These are phyloP conservation scores for Juglanconis sp. DNA, from an alignment of 2,329 filamentous ascomycete genomes.

Conservation along the genomic window DNA sequence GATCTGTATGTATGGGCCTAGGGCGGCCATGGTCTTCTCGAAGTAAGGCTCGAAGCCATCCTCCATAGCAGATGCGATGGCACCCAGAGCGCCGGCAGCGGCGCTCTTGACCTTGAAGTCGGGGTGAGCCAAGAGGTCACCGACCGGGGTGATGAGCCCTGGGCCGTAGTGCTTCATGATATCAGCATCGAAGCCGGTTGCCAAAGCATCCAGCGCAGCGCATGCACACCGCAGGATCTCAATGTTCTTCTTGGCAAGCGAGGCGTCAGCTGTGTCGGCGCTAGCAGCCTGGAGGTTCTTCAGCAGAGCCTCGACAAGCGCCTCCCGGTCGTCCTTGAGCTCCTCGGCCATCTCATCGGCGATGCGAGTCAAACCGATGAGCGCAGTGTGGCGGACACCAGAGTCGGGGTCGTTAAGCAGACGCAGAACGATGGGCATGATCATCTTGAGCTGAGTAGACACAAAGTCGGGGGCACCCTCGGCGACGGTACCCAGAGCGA, in stretches of 20 bases:
- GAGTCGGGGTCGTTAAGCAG: constrained; percentile 81
- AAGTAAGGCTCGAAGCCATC: constrained; percentile 88
- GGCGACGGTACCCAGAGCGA: constrained; percentile 88
- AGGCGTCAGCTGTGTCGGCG: constrained; percentile 59
- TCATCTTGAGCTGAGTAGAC: constrained; percentile 81
- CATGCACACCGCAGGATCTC: constrained; percentile 88
- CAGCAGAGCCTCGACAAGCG: constrained; percentile 78
- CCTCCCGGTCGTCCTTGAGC: constrained; percentile 78
- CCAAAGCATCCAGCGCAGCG: constrained; percentile 85
- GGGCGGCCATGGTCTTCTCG: constrained; percentile 81
- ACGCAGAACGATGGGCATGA: constrained; percentile 80
- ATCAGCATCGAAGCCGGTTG: constrained; percentile 77
- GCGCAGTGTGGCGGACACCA: constrained; percentile 79
- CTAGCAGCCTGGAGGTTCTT: constrained; percentile 85
- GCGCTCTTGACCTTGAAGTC: constrained; percentile 89
- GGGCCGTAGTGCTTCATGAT: constrained; percentile 79
- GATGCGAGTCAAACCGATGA: constrained; percentile 83
- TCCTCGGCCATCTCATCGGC: constrained; percentile 93
- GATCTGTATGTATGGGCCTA: constrained; percentile 78
- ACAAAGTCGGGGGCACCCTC: constrained; percentile 98
- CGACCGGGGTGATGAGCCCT: constrained; percentile 80
- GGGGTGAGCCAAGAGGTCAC: constrained; percentile 76
- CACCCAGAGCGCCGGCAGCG: constrained; percentile 84
- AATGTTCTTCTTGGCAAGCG: constrained; percentile 69
- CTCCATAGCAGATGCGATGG: constrained; percentile 82